A percentile compares a stretch with the other conserved stretches of the same genome.
Evolutionary conservation across 495 filamentous ascomycete genomes (phyloP).

Genomic region (Lophiotrema nucula): DNA sequence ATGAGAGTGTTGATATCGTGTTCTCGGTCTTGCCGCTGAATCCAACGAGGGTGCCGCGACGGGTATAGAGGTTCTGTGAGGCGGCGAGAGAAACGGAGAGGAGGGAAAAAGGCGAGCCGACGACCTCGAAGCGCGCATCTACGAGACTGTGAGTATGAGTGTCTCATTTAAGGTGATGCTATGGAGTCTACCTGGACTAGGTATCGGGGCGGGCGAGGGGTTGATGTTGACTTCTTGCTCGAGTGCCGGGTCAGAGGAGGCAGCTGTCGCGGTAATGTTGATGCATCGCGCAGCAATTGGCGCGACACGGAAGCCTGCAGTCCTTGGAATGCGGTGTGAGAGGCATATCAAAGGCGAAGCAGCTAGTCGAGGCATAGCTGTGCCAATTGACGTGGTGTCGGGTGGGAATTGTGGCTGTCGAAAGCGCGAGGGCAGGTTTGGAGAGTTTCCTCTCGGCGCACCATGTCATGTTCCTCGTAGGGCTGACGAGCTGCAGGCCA

Average conservation of each 20-base stretch:
- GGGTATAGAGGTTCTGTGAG: conserved; percentile 88
- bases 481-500: no score
- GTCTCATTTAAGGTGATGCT: no score
- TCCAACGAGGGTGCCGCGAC: conserved; percentile 84
- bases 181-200: conserved; percentile 32
- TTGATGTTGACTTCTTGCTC: conserved; percentile 21
- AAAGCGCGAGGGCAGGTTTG: no score
- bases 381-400: neutral
- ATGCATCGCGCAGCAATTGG: conserved; percentile 33
- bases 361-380: conserved; percentile 15
- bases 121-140: conserved; percentile 94
- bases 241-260: conserved; percentile 30
- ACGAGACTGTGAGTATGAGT: no score
- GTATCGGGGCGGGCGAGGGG: conserved; percentile 12
- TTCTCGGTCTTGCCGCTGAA: conserved; percentile 88
- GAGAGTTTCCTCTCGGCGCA: no score
- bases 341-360: conserved; percentile 6
- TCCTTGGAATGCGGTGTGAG: conserved; percentile 1
- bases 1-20: conserved; percentile 77
- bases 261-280: conserved; percentile 43
- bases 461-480: no score
- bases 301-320: neutral
- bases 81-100: conserved; percentile 90
- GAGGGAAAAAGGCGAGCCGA: conserved; percentile 85
- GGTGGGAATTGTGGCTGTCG: no score